phyloP scores from a whole-genome alignment of 2,329 filamentous ascomycete genomes.

The Karstenula rhodostoma region DNA sequence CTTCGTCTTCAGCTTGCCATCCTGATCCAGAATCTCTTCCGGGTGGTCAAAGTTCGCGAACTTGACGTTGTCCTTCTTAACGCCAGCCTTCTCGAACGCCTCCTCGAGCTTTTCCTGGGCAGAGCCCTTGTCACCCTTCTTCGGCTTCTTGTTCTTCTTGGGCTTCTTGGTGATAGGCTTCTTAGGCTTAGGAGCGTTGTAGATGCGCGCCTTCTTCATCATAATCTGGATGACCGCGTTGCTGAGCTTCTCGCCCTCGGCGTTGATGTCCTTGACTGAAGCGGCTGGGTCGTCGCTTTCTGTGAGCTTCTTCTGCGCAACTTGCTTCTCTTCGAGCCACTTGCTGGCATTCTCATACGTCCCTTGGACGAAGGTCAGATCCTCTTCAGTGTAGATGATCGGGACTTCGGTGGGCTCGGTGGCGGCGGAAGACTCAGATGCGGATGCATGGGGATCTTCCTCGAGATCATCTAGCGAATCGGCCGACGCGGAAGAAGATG shows the following conservation, averaged over 20 bases:
- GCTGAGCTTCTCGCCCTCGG: slow-evolving; percentile 74
- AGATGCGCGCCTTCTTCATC: slow-evolving; percentile 62
- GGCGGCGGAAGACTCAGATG: slow-evolving; percentile 39
- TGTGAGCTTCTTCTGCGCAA: slow-evolving; percentile 75
- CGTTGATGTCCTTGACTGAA: slow-evolving; percentile 70
- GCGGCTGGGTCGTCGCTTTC: slow-evolving; percentile 79
- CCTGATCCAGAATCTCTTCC: slow-evolving; percentile 31
- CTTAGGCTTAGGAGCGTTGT: slow-evolving; percentile 50
- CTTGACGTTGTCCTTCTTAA: slow-evolving; percentile 39
- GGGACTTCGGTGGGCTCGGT: slow-evolving; percentile 39
- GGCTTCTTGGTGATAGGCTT: slow-evolving; percentile 35
- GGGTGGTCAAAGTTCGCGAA: slow-evolving; percentile 27
- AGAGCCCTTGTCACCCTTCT: slow-evolving; percentile 40
- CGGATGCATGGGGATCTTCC: slow-evolving; percentile 62
- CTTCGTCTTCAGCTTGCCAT: slow-evolving; percentile 33
- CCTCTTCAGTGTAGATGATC: slow-evolving; percentile 74
- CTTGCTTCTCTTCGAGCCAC: slow-evolving; percentile 79
- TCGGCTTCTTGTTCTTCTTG: slow-evolving; percentile 39
- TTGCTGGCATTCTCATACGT: slow-evolving; percentile 68
- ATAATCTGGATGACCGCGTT: slow-evolving; percentile 74
- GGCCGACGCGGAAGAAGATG: slow-evolving; percentile 57
- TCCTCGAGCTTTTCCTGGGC: slow-evolving; percentile 42
- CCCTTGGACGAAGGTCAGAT: slow-evolving; percentile 71
- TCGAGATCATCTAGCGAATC: slow-evolving; percentile 75
- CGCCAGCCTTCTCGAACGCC: slow-evolving; percentile 42